Conservation (phyloP, 2,329 filamentous ascomycete genomes). For the Phyllosticta ampelicida region DNA sequence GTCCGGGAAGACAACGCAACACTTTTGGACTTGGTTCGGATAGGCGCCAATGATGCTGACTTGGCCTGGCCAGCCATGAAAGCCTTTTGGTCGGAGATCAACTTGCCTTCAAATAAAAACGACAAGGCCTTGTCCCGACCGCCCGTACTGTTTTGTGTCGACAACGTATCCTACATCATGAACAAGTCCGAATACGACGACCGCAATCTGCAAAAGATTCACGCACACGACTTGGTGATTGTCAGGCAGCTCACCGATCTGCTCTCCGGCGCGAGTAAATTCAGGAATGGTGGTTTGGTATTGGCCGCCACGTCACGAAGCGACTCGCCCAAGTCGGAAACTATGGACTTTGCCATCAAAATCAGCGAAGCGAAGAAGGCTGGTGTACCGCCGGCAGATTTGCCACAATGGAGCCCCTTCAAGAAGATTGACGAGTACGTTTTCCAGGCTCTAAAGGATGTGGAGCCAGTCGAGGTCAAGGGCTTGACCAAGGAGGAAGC, state of each 20-base stretch:
- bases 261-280: conserved; percentile 38
- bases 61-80: conserved; percentile 70
- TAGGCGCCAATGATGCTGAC: conserved; percentile 64
- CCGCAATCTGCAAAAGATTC: conserved; percentile 60
- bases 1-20: conserved; percentile 47
- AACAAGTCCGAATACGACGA: conserved; percentile 63
- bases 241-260: conserved; percentile 64
- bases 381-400: conserved; percentile 13
- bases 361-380: conserved; percentile 34
- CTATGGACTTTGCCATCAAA: conserved; percentile 57
- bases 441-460: conserved; percentile 33
- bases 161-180: conserved; percentile 77
- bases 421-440: conserved; percentile 42
- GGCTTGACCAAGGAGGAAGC: conserved; percentile 67
- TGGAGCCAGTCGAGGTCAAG: conserved; percentile 46
- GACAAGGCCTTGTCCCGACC: conserved; percentile 37
- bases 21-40: conserved; percentile 54
- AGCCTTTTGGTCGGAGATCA: conserved; percentile 73
- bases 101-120: conserved; percentile 30
- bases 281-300: conserved; percentile 67
- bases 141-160: conserved; percentile 63
- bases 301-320: conserved; percentile 63
- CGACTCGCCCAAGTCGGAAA: conserved; percentile 54
- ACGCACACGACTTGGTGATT: conserved; percentile 74
- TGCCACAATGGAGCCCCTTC: conserved; percentile 42